Conservation (phyloP, 2,329 filamentous ascomycete species). For the Teratosphaeriaceae sp. region DNA sequence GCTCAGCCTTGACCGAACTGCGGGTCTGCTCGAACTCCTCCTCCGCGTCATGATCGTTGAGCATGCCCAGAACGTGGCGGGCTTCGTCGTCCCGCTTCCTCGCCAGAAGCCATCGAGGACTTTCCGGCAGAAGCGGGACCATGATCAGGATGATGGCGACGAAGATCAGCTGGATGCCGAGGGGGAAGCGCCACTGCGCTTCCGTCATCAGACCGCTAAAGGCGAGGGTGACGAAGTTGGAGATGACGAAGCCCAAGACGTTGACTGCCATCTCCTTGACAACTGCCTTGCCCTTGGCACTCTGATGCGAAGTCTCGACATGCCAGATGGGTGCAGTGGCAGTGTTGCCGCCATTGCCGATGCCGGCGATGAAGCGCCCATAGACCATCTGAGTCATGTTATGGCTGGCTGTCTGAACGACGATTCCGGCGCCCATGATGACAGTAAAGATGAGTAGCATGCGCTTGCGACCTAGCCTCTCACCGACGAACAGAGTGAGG, state of each 20-base stretch:
- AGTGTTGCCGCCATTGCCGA: conserved; percentile 24
- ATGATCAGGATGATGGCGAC: conserved; percentile 16
- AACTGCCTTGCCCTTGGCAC: conserved; percentile 15
- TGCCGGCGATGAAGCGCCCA: conserved; percentile 35
- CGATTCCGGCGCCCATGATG: conserved; percentile 32
- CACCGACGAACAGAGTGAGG: conserved; percentile 20
- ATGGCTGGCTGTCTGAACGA: conserved; percentile 32
- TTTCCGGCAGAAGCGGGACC: conserved; percentile 16
- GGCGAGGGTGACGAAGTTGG: conserved; percentile 18
- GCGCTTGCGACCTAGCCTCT: conserved; percentile 21
- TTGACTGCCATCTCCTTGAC: conserved; percentile 20
- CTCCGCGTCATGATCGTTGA: conserved; percentile 15
- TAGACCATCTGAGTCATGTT: conserved; percentile 34
- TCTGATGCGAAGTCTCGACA: conserved; percentile 23
- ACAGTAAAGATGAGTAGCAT: conserved; percentile 25
- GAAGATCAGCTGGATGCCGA: conserved; percentile 20
- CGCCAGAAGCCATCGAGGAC: conserved; percentile 19
- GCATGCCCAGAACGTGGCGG: conserved; percentile 10
- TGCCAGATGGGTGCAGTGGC: conserved; percentile 38
- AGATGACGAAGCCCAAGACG: conserved; percentile 15
- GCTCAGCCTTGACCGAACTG: conserved; percentile 17
- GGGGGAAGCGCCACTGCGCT: conserved; percentile 14
- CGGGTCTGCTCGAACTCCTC: conserved; percentile 16
- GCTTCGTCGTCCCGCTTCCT: conserved; percentile 16
- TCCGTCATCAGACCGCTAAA: conserved; percentile 16